Percentiles rank a stretch among this genome's conserved stretches.
Conservation (phyloP, 257 asterid species). For the Asclepias syriaca region DNA sequence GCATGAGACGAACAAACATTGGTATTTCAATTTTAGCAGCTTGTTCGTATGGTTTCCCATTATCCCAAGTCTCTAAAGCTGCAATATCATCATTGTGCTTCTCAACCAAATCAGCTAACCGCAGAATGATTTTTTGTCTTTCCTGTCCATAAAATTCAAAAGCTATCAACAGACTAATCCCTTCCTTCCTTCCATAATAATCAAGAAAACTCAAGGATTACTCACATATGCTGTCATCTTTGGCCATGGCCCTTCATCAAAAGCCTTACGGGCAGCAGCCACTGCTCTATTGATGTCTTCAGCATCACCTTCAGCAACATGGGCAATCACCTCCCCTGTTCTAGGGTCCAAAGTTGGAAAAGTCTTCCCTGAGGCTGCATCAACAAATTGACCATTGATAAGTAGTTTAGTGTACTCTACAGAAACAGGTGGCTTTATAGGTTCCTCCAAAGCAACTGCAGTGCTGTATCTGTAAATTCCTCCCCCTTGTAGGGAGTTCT, state of each 20-base stretch:
- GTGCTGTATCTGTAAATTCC: conserved; percentile 54
- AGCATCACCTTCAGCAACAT: conserved; percentile 86
- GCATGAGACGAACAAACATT: conserved; percentile 65
- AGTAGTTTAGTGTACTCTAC: conserved; percentile 73
- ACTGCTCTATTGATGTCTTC: conserved; percentile 88
- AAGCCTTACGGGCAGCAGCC: conserved; percentile 87
- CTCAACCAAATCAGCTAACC: conserved; percentile 90
- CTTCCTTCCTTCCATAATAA: neutral
- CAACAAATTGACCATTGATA: conserved; percentile 82
- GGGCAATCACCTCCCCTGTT: conserved; percentile 81
- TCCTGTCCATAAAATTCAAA: conserved; percentile 46
- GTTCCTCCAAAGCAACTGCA: conserved; percentile 65
- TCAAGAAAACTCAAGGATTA: neutral
- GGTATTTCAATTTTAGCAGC: conserved; percentile 69
- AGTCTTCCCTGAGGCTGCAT: conserved; percentile 88
- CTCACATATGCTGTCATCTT: conserved; percentile 84
- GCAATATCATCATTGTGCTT: conserved; percentile 86
- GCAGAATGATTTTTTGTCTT: conserved; percentile 62
- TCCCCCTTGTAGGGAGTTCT: conserved; percentile 28
- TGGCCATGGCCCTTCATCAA: conserved; percentile 98
- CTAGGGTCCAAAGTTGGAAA: conserved; percentile 88
- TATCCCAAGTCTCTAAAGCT: conserved; percentile 89
- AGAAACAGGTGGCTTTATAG: conserved; percentile 69
- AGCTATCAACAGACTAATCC: neutral
- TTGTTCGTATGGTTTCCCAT: conserved; percentile 79